Percentiles rank a stretch among this genome's conserved stretches.
These are phyloP conservation scores for Pythium aphanidermatum DNA, from an alignment of 352 stramenopile species.

Conservation along the genomic window DNA sequence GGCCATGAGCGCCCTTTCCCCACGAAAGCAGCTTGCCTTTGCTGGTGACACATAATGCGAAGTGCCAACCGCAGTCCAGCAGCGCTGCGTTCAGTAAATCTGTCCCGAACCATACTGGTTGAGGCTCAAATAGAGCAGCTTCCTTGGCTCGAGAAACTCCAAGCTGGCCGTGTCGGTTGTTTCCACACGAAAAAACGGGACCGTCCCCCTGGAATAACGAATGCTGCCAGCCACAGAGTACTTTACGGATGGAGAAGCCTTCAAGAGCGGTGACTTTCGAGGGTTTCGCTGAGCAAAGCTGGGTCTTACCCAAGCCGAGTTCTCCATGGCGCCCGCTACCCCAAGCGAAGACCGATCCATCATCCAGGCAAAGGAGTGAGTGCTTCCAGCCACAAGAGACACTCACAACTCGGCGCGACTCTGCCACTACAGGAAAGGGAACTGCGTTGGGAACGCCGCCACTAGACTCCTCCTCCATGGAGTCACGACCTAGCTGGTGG, in stretches of 20 bases:
- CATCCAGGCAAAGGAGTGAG: constrained; percentile 44
- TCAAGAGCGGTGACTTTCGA: constrained; percentile 22
- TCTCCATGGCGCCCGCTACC: constrained; percentile 66
- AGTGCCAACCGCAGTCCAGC: constrained; percentile 54
- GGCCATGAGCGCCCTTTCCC: constrained; percentile 74
- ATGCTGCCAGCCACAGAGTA: constrained; percentile 80
- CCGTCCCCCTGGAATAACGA: constrained; percentile 44
- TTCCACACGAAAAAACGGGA: constrained; percentile 52
- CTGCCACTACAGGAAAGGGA: constrained; percentile 9
- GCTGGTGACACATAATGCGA: constrained; percentile 44
- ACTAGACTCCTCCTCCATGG: constrained; percentile 1
- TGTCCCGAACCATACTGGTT: not conserved
- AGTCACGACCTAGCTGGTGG: constrained; percentile 32
- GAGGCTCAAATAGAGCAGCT: not conserved
- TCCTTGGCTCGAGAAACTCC: constrained; percentile 21
- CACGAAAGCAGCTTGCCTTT: constrained; percentile 39
- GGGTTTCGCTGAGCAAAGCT: constrained; percentile 22
- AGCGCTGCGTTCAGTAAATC: constrained; percentile 15
- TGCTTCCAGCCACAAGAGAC: constrained; percentile 83
- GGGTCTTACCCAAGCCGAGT: constrained; percentile 41
- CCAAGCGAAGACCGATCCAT: constrained; percentile 57
- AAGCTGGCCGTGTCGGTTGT: constrained; percentile 75
- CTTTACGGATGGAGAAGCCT: constrained; percentile 13
- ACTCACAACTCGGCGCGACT: constrained; percentile 32
- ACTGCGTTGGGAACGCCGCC: not conserved